Base-by-base conservation (phyloP, 1,139 yeast species). In the Taphrina wiesneri region DNA sequence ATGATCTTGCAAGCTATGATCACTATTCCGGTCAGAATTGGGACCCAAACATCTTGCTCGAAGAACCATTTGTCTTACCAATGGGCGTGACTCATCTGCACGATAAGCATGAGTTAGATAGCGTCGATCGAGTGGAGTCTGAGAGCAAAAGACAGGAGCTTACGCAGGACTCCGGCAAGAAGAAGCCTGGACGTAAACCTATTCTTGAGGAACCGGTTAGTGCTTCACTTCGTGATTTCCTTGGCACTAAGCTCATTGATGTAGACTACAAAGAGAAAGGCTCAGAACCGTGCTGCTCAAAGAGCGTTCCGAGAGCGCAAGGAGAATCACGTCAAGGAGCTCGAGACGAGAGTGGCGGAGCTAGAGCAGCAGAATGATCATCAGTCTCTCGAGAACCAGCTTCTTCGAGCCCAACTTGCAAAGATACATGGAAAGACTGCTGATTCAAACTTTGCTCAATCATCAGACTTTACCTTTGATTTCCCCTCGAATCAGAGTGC, bases 261-360 rank as follows among this genome's bases (percentile, higher is more conserved):
- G 4, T 25, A 54, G 59, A 51, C 60, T 4, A 52, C 63, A 25
- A 89, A 89, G 73, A 79, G 97, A 67, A 90, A 91, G 76, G 96
- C 96, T 0, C 97, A 92, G 77, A 92, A 92, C 75, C 81, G 98
- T 68, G 97, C 96, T 28, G 98, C 98, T 1, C 98, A 91, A 77
- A 77, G 98, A 66, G 97, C 97, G 0, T 92, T 91, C 77, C 77
- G 96, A 69, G 90, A 90, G 75, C 78, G 95, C 71, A 77, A 95
- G 72, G 96, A 96, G 21, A 86, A 76, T 51, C 75, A 83, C 62
- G 84, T 85, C 2, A 77, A 79, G 11, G 85, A 83, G 68, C 75
- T 85, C 46, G 87, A 85, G 71, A 81, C 76, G 9, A 80, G 83
- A 72, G 77, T 86, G 30, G 78, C 83, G 74, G 87, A 85, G 70